Conservation (phyloP, 2,329 filamentous ascomycete species). For the Didymella sp. region DNA sequence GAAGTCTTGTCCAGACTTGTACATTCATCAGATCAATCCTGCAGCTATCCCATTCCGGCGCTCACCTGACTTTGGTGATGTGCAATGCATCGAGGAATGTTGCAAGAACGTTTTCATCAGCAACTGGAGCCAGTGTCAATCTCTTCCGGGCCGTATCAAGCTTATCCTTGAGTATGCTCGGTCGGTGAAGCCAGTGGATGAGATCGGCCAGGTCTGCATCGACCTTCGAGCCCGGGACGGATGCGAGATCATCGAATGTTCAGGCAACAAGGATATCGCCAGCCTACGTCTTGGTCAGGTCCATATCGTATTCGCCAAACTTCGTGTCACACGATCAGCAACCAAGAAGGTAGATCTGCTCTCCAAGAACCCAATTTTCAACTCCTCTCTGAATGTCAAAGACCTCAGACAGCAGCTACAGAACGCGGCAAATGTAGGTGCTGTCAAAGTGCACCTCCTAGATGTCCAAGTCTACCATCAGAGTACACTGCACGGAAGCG, state of each 20-base stretch:
- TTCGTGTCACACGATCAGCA: slow-evolving; percentile 30
- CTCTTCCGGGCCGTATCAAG: slow-evolving; percentile 29
- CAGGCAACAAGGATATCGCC: slow-evolving; percentile 28
- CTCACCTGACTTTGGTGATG: slow-evolving; percentile 19
- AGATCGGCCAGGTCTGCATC: slow-evolving; percentile 30
- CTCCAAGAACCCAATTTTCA: slow-evolving; percentile 32
- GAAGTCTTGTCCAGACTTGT: slow-evolving; percentile 27
- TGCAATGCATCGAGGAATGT: slow-evolving; percentile 28
- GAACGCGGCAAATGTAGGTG: slow-evolving; percentile 25
- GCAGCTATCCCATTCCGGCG: slow-evolving; percentile 33
- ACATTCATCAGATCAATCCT: slow-evolving; percentile 41
- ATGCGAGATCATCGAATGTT: slow-evolving; percentile 32
- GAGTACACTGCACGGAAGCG: slow-evolving; percentile 26
- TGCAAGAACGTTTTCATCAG: slow-evolving; percentile 37
- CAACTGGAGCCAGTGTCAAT: slow-evolving; percentile 38
- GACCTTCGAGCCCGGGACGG: slow-evolving; percentile 33
- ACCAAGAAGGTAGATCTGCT: slow-evolving; percentile 25
- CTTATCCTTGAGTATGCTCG: slow-evolving; percentile 39
- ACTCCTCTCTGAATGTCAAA: slow-evolving; percentile 30
- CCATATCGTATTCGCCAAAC: slow-evolving; percentile 31
- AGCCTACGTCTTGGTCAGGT: slow-evolving; percentile 37
- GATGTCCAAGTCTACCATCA: slow-evolving; percentile 36
- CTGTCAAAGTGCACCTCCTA: slow-evolving; percentile 33
- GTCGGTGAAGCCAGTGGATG: slow-evolving; percentile 29
- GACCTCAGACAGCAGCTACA: slow-evolving; percentile 32